These are phyloP conservation scores for Extremus antarcticus DNA, from an alignment of 495 filamentous ascomycete species.

Conservation along the genomic window DNA sequence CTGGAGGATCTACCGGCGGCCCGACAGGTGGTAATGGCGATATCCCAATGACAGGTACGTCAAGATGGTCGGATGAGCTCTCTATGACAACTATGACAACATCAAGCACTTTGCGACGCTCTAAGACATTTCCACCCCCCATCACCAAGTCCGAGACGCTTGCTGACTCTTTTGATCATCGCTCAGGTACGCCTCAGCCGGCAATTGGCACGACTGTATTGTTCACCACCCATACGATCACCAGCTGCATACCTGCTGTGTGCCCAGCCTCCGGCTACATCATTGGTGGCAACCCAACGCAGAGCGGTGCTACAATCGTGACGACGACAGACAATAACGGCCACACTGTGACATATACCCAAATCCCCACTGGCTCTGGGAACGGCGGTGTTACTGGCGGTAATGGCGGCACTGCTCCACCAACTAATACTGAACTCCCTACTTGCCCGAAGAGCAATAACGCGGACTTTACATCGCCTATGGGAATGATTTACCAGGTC, in stretches of 20 bases:
- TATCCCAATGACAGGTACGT: neutral
- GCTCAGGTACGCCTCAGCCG: neutral
- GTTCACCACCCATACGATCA: conserved; percentile 16
- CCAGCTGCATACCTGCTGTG: conserved; percentile 10
- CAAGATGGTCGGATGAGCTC: too few relatives aligned
- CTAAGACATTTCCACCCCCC: too few relatives aligned
- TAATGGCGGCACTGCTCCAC: neutral
- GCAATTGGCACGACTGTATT: conserved; percentile 8
- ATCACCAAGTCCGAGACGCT: too few relatives aligned
- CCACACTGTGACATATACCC: conserved; percentile 7
- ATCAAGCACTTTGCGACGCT: too few relatives aligned
- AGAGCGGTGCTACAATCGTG: conserved; percentile 3
- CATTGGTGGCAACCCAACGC: conserved; percentile 2
- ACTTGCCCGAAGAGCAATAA: conserved; percentile 10
- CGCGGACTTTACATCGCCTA: neutral
- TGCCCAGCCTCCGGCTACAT: conserved; percentile 13
- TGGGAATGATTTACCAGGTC: conserved; percentile 16
- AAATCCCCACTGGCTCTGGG: conserved; percentile 3
- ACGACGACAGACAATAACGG: conserved; percentile 6
- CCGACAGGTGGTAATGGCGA: neutral
- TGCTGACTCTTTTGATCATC: too few relatives aligned
- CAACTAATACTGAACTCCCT: conserved; percentile 1
- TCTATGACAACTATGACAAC: too few relatives aligned
- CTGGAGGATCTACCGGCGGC: neutral
- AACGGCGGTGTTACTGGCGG: neutral